Percentiles rank a stretch among this genome's conserved stretches.
phyloP scores from a whole-genome alignment of 495 filamentous ascomycete genomes.

The Xylaria intraflava region DNA sequence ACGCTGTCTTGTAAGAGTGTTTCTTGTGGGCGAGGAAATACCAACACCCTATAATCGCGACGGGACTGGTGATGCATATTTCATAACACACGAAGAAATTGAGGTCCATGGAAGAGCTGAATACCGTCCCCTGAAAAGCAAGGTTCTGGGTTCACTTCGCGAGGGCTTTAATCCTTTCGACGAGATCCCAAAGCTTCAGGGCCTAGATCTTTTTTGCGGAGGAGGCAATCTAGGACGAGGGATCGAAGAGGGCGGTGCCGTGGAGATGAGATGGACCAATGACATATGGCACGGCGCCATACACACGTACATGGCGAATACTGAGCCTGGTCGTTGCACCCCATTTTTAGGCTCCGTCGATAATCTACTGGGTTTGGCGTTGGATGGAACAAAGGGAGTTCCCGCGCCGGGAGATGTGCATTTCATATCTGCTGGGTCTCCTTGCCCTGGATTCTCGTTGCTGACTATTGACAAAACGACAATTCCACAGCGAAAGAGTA shows the following conservation, averaged over 20 bases:
- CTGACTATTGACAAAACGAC: slow-evolving; percentile 48
- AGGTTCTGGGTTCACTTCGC: slow-evolving; percentile 32
- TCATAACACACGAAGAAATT: slow-evolving; percentile 40
- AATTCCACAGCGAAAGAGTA: slow-evolving; percentile 41
- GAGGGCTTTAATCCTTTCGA: slow-evolving; percentile 50
- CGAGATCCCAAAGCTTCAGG: slow-evolving; percentile 35
- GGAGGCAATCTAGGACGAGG: slow-evolving; percentile 69
- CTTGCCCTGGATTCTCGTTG: slow-evolving; percentile 65
- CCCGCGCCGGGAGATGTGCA: slow-evolving; percentile 55
- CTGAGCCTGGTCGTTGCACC: slow-evolving; percentile 20
- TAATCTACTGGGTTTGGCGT: slow-evolving; percentile 52
- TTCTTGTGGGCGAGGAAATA: slow-evolving; percentile 36
- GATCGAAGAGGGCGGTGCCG: slow-evolving; percentile 61
- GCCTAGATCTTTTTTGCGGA: slow-evolving; percentile 66
- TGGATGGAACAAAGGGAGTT: slow-evolving; percentile 46
- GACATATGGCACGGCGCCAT: slow-evolving; percentile 58
- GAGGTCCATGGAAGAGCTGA: not conserved
- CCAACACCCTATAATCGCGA: slow-evolving; percentile 56
- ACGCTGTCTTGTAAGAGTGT: slow-evolving; percentile 54
- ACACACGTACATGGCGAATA: slow-evolving; percentile 63
- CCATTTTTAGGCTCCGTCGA: slow-evolving; percentile 65
- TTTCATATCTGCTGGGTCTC: slow-evolving; percentile 63
- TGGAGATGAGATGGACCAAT: slow-evolving; percentile 57
- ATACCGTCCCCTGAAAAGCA: slow-evolving; percentile 21
- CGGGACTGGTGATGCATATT: slow-evolving; percentile 60